A percentile compares a stretch with the other conserved stretches of the same genome.
Evolutionary conservation across 768 basidiomycete genomes (phyloP).

Genomic region (Suillus americanus): DNA sequence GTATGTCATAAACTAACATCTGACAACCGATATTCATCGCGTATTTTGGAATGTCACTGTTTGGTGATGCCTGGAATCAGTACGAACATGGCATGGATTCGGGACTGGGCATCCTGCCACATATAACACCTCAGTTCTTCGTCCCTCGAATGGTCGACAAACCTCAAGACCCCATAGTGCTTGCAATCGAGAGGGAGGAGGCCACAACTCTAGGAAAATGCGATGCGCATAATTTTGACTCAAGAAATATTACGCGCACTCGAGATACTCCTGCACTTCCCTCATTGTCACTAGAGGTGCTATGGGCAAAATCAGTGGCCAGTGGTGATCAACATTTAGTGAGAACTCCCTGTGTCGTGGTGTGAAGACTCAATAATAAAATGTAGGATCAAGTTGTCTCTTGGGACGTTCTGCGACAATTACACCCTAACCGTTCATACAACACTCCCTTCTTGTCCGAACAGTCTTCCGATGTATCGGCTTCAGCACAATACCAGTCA

Average conservation of each 20-base stretch:
- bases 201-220: neutral
- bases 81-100: neutral
- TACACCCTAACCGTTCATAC: conserved; percentile 29
- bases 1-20: neutral
- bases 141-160: conserved; percentile 66
- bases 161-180: conserved; percentile 79
- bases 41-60: neutral
- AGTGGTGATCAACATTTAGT: conserved; percentile 13
- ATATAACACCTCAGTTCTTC: conserved; percentile 50
- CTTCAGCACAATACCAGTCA: conserved; percentile 62
- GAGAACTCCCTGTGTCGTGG: conserved; percentile 7
- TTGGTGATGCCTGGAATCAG: neutral
- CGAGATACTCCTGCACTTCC: neutral
- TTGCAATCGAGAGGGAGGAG: conserved; percentile 39
- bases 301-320: conserved; percentile 21
- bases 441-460: conserved; percentile 68
- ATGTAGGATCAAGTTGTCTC: conserved; percentile 51
- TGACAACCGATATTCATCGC: neutral
- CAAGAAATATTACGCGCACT: too few species aligned
- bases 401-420: conserved; percentile 58
- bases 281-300: neutral
- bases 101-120: conserved; percentile 34
- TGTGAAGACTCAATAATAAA: conserved; percentile 1
- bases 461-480: conserved; percentile 51
- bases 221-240: neutral